These are phyloP conservation scores for Hypoxylon subgilvum DNA, from an alignment of 495 filamentous ascomycete species.

Conservation along the genomic window DNA sequence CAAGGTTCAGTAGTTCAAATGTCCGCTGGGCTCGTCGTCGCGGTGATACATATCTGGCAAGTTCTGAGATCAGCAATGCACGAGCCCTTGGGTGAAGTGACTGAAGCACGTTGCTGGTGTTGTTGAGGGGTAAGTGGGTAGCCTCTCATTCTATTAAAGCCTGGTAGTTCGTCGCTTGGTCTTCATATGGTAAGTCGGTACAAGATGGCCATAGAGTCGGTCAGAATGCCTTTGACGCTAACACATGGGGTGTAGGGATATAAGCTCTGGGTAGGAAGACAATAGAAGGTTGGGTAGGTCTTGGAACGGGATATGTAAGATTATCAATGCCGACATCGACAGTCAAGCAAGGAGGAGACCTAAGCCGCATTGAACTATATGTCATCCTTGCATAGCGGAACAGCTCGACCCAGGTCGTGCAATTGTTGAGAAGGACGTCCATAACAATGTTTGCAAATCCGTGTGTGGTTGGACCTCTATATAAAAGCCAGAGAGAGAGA, in stretches of 20 bases:
- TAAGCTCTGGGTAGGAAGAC: neutral
- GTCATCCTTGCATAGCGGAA: neutral
- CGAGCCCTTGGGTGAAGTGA: neutral
- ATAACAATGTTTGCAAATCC: neutral
- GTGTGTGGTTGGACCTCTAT: neutral
- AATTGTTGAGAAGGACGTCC: neutral
- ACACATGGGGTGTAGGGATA: too few relatives aligned
- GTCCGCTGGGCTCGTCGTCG: conserved; percentile 85
- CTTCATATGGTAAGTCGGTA: too few relatives aligned
- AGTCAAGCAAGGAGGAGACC: neutral
- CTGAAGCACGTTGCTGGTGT: too few relatives aligned
- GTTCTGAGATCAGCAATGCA: conserved; percentile 7
- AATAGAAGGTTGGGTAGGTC: too few relatives aligned
- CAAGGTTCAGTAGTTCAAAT: conserved; percentile 78
- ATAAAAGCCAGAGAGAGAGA: neutral
- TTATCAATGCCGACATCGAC: too few relatives aligned
- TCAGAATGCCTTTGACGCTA: too few relatives aligned
- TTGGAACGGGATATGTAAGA: too few relatives aligned
- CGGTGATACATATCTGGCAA: conserved; percentile 77
- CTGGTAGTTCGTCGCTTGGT: too few relatives aligned
- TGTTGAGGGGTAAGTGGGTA: too few relatives aligned
- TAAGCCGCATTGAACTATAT: neutral
- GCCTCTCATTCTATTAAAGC: too few relatives aligned
- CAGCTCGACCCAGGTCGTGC: neutral
- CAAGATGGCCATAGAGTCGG: too few relatives aligned